These are phyloP conservation scores for Colletotrichum sp. DNA, from an alignment of 2,329 filamentous ascomycete genomes.

Conservation along the genomic window DNA sequence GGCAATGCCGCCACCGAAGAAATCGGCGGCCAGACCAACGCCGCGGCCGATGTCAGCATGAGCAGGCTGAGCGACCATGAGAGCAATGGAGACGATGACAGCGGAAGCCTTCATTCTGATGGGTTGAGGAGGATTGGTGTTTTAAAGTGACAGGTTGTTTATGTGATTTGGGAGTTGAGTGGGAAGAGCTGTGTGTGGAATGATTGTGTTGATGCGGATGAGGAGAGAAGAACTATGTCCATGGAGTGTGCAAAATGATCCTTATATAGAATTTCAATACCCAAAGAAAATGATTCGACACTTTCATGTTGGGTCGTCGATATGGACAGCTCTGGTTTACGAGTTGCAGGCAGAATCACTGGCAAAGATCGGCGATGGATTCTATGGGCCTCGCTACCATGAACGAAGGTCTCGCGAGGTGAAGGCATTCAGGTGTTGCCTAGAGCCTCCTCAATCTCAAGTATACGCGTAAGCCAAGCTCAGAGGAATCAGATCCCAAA, in stretches of 20 bases:
- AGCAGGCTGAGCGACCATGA: conserved; percentile 9
- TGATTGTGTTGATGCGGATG: not conserved
- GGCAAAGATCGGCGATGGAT: not conserved
- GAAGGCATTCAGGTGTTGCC: not conserved
- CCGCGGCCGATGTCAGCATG: conserved; percentile 7
- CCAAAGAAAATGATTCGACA: not conserved
- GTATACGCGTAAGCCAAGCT: not conserved
- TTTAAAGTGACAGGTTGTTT: not conserved
- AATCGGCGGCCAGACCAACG: not conserved
- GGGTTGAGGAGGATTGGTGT: not conserved
- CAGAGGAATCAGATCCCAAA: not conserved
- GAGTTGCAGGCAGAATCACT: not conserved
- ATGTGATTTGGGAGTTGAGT: not conserved
- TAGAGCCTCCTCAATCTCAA: not conserved
- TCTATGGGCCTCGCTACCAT: not conserved
- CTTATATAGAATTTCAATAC: not conserved
- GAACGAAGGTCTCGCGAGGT: not conserved
- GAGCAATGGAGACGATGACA: conserved; percentile 1
- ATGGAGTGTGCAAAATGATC: not conserved
- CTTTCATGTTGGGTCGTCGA: accelerated
- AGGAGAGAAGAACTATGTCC: not conserved
- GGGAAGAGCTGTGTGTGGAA: not conserved
- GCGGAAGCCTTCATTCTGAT: conserved; percentile 8
- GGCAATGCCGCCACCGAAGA: conserved; percentile 8
- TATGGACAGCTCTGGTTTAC: not conserved